phyloP scores from a whole-genome alignment of 192 early-diverging fungal species.

The Coemansia sp. region DNA sequence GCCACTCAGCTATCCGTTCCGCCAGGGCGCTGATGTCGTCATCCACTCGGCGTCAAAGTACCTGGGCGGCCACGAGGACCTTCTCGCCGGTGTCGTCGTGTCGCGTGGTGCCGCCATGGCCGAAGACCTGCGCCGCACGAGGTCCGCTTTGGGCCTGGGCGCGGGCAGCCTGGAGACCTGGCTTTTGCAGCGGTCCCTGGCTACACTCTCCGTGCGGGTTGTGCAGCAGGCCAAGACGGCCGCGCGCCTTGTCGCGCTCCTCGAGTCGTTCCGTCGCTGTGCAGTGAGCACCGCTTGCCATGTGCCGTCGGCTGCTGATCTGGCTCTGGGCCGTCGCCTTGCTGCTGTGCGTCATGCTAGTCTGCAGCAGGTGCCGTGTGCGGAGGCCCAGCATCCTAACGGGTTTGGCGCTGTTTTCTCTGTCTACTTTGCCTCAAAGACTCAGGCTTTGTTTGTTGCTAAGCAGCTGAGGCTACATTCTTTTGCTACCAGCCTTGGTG shows the following conservation, averaged over 20 bases:
- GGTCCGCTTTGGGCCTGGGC: constrained; percentile 59
- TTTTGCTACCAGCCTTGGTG: constrained; percentile 71
- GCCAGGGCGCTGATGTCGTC: constrained; percentile 67
- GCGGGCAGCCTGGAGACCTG: constrained; percentile 70
- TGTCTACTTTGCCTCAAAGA: constrained; percentile 51
- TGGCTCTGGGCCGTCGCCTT: constrained; percentile 29
- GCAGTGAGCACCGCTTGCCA: constrained; percentile 52
- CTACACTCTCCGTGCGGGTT: constrained; percentile 68
- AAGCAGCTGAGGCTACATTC: constrained; percentile 47
- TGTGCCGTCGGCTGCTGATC: constrained; percentile 23
- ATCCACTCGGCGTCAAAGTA: constrained; percentile 78
- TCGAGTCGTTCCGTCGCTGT: constrained; percentile 43
- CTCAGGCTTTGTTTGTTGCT: constrained; percentile 58
- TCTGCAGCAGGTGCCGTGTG: constrained; percentile 26
- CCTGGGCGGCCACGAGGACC: constrained; percentile 72
- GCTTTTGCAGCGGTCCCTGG: constrained; percentile 64
- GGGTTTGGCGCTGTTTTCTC: constrained; percentile 52
- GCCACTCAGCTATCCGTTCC: constrained; percentile 65
- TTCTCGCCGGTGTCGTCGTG: constrained; percentile 68
- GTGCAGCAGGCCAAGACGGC: constrained; percentile 65
- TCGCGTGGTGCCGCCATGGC: constrained; percentile 46
- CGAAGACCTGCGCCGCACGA: constrained; percentile 53
- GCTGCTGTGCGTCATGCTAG: constrained; percentile 49
- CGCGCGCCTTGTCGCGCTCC: constrained; percentile 58
- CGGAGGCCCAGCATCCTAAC: constrained; percentile 43